Percentiles rank a stretch among this genome's conserved stretches.
These are phyloP conservation scores for Pholiota conissans DNA, from an alignment of 768 basidiomycete species.

Conservation along the genomic window DNA sequence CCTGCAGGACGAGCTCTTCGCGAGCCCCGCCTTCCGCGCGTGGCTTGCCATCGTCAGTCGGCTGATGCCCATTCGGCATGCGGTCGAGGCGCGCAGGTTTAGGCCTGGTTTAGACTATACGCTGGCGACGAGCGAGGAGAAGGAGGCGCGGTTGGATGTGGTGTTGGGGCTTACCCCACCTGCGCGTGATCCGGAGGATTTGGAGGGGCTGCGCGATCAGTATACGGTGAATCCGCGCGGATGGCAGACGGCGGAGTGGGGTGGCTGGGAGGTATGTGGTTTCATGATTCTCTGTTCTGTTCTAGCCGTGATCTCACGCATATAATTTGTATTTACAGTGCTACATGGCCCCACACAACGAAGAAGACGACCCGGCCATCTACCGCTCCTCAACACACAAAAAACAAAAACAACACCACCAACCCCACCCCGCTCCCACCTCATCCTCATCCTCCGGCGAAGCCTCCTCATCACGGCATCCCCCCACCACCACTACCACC, in stretches of 20 bases:
- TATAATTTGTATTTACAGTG: conserved; percentile 46
- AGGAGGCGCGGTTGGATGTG: conserved; percentile 81
- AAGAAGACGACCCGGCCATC: conserved; percentile 93
- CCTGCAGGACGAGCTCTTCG: conserved; percentile 77
- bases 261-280: conserved; percentile 86
- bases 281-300: background rate
- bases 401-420: conserved; percentile 34
- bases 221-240: conserved; percentile 28
- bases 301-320: conserved; percentile 2
- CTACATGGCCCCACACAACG: conserved; percentile 94
- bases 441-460: conserved; percentile 2
- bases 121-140: conserved; percentile 84
- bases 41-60: conserved; percentile 79
- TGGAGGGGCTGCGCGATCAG: conserved; percentile 16
- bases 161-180: conserved; percentile 85
- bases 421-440: too few relatives aligned
- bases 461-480: background rate
- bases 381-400: conserved; percentile 69
- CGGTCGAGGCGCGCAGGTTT: conserved; percentile 84
- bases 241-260: conserved; percentile 79
- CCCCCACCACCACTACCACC: too few relatives aligned
- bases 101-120: conserved; percentile 94
- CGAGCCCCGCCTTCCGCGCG: conserved; percentile 82
- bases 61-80: conserved; percentile 69
- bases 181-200: conserved; percentile 32